Conservation (phyloP, 768 basidiomycete genomes). For the Trametes cinnabarina region DNA sequence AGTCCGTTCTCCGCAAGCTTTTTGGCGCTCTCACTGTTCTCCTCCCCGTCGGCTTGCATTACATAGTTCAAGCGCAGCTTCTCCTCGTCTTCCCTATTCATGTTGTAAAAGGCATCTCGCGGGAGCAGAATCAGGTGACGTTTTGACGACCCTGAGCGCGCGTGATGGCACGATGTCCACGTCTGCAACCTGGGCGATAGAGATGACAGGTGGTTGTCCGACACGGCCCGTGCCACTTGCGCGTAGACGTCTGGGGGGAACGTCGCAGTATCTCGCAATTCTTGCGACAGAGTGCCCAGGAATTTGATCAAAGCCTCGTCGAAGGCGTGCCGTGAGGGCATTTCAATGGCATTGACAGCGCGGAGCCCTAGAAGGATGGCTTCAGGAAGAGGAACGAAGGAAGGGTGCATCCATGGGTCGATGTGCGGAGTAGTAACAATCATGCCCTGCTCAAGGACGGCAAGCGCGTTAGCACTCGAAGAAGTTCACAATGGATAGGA, state of each 20-base stretch:
- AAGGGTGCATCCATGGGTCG: conserved; percentile 58
- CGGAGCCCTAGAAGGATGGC: conserved; percentile 53
- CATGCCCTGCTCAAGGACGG: conserved; percentile 36
- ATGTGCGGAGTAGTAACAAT: conserved; percentile 41
- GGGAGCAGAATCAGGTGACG: conserved; percentile 58
- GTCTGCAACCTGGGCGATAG: conserved; percentile 43
- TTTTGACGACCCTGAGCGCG: conserved; percentile 59
- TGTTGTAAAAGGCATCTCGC: conserved; percentile 55
- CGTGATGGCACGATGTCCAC: conserved; percentile 60
- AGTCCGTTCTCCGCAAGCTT: conserved; percentile 23
- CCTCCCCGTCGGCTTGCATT: conserved; percentile 38
- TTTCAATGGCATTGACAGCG: conserved; percentile 52
- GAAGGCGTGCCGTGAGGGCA: conserved; percentile 56
- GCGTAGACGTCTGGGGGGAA: conserved; percentile 56
- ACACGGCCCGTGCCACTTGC: conserved; percentile 47
- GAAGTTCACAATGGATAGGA: not conserved
- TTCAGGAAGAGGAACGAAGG: conserved; percentile 61
- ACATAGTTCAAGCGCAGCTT: conserved; percentile 47
- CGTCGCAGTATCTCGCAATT: conserved; percentile 59
- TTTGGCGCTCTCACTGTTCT: conserved; percentile 12
- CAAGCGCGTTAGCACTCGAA: conserved; percentile 24
- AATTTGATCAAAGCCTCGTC: conserved; percentile 51
- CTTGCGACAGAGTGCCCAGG: conserved; percentile 47
- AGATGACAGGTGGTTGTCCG: conserved; percentile 31
- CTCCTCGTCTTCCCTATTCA: conserved; percentile 50